Evolutionary conservation across 352 stramenopile genomes (phyloP), one percentile per base, ranked within the genome.

Genomic region (Pythium sukuiense): DNA sequence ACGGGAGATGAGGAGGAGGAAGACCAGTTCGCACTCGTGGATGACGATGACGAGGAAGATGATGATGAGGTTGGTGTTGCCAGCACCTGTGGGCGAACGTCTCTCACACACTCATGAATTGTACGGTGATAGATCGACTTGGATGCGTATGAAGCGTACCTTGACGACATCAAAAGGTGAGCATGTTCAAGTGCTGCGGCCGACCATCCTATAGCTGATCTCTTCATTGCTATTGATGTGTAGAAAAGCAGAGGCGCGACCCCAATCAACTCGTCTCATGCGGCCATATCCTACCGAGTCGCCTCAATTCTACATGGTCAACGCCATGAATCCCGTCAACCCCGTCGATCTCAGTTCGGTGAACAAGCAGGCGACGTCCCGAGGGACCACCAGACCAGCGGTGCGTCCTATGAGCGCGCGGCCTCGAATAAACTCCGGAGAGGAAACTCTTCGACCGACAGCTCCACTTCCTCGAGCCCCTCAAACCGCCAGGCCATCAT

Each of bases 111-210:
- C 48, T 50, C 24, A 30, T n/a, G 43, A 46, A 20, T 29, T 56
- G 20, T 11, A 16, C 14, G 16, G 29, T 37, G 20, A 20, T 49
- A 90, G 81, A 74, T 90, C 41, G 74, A 90, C 41, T 71, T 90
- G 29, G 81, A 90, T 37, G 73, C 72, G 49, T 88, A 88, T 30
- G 81, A 90, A 56, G 73, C 77, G 16, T 90, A 88, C 55, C 70
- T 85, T 13, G 61, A 72, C 14, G 76, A 80, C 11, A 76, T 88
- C 32, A 76, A 77, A 72, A 73, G 69, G 81, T 88, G 52, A 58
- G 59, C 2, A 14, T 27, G 16, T 6, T 59, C 29, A 6, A 26
- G 3, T 48, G 12, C 43, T 35, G 32, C 8, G 32, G 32, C 8
- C 5, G 32, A 9, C 5, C 32, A 9, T 5, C 32, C 32, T 24